Percentiles rank a stretch among this genome's conserved stretches.
phyloP scores from a whole-genome alignment of 2,329 filamentous ascomycete species.

The Phyllosticta paracitricarpa region DNA sequence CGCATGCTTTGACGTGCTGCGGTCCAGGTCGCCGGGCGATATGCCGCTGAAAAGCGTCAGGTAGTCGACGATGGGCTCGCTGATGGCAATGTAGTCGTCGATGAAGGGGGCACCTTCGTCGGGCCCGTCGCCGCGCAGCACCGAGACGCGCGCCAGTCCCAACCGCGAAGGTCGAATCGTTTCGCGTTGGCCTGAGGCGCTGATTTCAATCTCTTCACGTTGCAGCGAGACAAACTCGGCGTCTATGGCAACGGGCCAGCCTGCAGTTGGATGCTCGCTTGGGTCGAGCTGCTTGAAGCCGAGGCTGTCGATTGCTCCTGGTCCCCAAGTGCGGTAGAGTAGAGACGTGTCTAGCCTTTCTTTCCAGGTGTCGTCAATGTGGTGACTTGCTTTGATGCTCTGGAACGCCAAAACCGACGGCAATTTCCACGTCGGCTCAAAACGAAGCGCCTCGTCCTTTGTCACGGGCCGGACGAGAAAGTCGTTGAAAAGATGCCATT shows the following conservation, averaged over 20 bases:
- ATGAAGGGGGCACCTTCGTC: conserved; percentile 81
- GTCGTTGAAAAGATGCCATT: conserved; percentile 97
- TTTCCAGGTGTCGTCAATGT: conserved; percentile 80
- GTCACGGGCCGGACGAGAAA: conserved; percentile 78
- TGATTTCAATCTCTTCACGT: conserved; percentile 91
- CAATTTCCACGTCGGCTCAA: conserved; percentile 85
- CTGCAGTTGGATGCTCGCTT: conserved; percentile 57
- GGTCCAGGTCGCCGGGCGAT: conserved; percentile 72
- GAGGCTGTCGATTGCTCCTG: conserved; percentile 37
- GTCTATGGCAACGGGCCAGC: conserved; percentile 78
- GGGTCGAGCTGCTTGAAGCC: conserved; percentile 52
- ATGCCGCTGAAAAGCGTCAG: conserved; percentile 92
- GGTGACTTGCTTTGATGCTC: conserved; percentile 67
- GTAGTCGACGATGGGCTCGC: conserved; percentile 88
- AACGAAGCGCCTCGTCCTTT: conserved; percentile 74
- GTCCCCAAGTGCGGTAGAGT: conserved; percentile 61
- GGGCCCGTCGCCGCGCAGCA: conserved; percentile 69
- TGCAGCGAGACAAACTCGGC: conserved; percentile 93
- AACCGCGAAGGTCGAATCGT: conserved; percentile 86
- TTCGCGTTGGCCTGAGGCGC: conserved; percentile 83
- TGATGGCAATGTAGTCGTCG: conserved; percentile 91
- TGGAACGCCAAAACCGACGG: conserved; percentile 85
- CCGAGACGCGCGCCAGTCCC: conserved; percentile 85
- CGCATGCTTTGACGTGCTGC: conserved; percentile 66
- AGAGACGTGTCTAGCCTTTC: conserved; percentile 72